Percentiles rank a stretch among this genome's conserved stretches.
Evolutionary conservation across 768 basidiomycete species (phyloP).

Genomic region (Suillus placidus): DNA sequence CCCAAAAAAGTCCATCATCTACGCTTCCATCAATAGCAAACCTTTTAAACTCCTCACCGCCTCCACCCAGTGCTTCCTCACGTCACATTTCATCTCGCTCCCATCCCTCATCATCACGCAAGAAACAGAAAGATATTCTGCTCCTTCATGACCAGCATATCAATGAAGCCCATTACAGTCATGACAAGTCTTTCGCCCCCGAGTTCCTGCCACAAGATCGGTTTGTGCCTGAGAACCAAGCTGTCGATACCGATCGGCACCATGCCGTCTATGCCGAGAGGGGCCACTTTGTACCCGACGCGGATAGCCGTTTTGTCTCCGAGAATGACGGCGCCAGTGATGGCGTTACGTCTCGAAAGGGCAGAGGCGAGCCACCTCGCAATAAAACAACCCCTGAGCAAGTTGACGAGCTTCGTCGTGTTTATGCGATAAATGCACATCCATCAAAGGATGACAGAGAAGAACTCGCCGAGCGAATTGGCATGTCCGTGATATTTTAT

Average conservation of each 20-base stretch:
- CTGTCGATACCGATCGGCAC: conserved; percentile 26
- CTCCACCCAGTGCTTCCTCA: conserved; percentile 23
- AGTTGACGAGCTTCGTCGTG: conserved; percentile 66
- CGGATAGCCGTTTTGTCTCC: conserved; percentile 54
- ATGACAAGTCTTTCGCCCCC: conserved; percentile 35
- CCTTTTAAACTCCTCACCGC: conserved; percentile 41
- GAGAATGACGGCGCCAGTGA: conserved; percentile 43
- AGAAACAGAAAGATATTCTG: conserved; percentile 26
- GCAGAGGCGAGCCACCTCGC: conserved; percentile 42
- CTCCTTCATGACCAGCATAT: conserved; percentile 28
- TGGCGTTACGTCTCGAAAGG: conserved; percentile 32
- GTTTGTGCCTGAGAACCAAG: conserved; percentile 37
- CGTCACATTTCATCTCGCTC: conserved; percentile 29
- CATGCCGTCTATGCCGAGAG: conserved; percentile 43
- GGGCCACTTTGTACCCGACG: conserved; percentile 52
- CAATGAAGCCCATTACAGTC: conserved; percentile 21
- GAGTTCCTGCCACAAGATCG: conserved; percentile 34
- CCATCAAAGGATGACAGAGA: conserved; percentile 70
- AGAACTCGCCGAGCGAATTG: conserved; percentile 65
- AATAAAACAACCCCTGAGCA: conserved; percentile 66
- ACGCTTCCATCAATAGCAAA: conserved; percentile 42
- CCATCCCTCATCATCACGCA: conserved; percentile 28
- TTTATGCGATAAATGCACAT: conserved; percentile 66
- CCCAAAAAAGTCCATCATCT: conserved; percentile 26
- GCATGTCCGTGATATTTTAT: conserved; percentile 60